phyloP scores from a whole-genome alignment of 176 grass and related monocot species.

The Paspalum vaginatum region DNA sequence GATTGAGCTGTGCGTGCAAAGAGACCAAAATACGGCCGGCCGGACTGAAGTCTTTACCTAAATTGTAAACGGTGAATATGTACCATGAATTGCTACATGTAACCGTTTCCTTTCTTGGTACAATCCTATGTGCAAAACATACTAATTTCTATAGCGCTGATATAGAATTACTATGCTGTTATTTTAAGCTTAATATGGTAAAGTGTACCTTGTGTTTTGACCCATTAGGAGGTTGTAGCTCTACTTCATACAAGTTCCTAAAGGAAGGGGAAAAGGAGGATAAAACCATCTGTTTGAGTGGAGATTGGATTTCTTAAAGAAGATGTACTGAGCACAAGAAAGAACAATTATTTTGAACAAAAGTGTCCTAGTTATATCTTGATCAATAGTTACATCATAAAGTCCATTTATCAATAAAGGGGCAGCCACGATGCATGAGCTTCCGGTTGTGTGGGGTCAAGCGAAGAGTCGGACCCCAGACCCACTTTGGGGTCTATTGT shows the following conservation, averaged over 20 bases:
- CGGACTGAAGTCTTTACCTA: no score
- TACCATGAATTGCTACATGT: neutral
- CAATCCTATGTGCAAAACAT: constrained; percentile 1
- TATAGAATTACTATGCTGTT: neutral
- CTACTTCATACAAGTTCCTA: neutral
- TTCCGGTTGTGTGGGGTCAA: no score
- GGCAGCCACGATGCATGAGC: no score
- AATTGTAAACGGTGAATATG: neutral
- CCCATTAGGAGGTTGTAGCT: neutral
- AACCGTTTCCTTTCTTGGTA: neutral
- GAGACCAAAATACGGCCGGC: no score
- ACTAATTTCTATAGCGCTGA: neutral
- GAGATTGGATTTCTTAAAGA: neutral
- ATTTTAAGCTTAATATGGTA: constrained; percentile 10
- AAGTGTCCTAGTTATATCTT: neutral
- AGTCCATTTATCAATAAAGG: neutral
- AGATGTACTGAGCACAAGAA: neutral
- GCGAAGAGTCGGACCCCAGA: no score
- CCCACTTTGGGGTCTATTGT: no score
- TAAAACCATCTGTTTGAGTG: no score
- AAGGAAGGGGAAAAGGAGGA: no score
- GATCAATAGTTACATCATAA: constrained; percentile 16
- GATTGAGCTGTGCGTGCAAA: no score
- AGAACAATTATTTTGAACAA: neutral
- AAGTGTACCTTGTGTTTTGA: constrained; percentile 3